phyloP scores from a whole-genome alignment of 2,329 filamentous ascomycete species.

The Exophiala viscosa region DNA sequence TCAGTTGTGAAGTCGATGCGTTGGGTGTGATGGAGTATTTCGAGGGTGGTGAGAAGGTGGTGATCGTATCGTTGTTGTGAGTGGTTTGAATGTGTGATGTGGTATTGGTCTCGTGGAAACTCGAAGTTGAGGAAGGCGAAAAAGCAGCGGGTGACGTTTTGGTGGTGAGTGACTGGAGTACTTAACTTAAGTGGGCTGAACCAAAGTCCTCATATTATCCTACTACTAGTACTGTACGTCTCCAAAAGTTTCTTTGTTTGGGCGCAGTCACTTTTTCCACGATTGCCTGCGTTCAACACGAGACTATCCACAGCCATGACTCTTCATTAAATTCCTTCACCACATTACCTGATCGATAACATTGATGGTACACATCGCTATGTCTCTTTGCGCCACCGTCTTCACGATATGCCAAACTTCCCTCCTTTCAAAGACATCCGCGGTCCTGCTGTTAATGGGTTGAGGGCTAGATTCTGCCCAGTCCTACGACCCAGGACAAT shows the following conservation, averaged over 20 bases:
- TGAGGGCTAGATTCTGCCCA: constrained; percentile 3
- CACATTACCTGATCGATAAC: no score
- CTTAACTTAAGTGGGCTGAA: not conserved
- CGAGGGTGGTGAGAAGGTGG: not conserved
- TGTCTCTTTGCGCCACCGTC: no score
- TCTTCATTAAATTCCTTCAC: not conserved
- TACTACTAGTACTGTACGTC: no score
- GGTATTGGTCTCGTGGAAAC: not conserved
- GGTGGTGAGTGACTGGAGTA: constrained; percentile 4
- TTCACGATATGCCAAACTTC: no score
- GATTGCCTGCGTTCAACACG: not conserved
- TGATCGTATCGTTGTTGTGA: not conserved
- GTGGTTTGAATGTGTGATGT: constrained; percentile 6
- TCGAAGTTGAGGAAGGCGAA: constrained; percentile 7
- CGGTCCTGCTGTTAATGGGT: no score
- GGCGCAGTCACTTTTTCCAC: not conserved
- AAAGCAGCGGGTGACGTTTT: constrained; percentile 7
- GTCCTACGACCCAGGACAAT: constrained; percentile 28
- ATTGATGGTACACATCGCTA: no score
- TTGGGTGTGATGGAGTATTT: not conserved
- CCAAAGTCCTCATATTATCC: not conserved
- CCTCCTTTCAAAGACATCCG: no score
- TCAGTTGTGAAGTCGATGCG: not conserved
- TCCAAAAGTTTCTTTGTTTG: no score
- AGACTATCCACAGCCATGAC: not conserved